Conservation (phyloP, 2,329 filamentous ascomycete species). For the Penicillium sp. region DNA sequence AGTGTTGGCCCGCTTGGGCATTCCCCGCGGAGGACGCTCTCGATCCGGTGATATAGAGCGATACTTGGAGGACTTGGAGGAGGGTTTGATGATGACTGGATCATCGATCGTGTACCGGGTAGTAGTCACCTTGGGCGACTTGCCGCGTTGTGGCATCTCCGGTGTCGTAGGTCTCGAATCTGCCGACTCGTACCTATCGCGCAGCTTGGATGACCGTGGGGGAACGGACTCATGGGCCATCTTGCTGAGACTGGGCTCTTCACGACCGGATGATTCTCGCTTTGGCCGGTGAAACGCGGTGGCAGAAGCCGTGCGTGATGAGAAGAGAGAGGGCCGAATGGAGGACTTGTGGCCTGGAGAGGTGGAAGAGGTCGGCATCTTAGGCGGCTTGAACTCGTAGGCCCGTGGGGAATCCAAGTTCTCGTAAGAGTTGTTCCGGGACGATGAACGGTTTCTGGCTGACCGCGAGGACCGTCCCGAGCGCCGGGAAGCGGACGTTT, state of each 20-base stretch:
- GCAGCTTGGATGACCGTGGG: conserved; percentile 34
- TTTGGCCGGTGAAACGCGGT: conserved; percentile 26
- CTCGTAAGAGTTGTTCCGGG: conserved; percentile 30
- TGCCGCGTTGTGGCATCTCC: conserved; percentile 30
- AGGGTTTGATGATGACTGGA: conserved; percentile 25
- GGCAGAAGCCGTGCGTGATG: conserved; percentile 30
- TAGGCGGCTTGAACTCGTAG: conserved; percentile 32
- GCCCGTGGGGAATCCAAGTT: conserved; percentile 23
- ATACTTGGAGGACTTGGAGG: conserved; percentile 24
- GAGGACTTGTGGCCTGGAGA: conserved; percentile 29
- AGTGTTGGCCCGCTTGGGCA: conserved; percentile 29
- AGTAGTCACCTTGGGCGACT: conserved; percentile 30
- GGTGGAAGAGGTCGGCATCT: conserved; percentile 34
- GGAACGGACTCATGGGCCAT: conserved; percentile 26
- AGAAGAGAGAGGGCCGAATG: conserved; percentile 28
- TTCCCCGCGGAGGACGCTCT: conserved; percentile 20
- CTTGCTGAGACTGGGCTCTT: conserved; percentile 23
- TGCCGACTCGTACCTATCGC: conserved; percentile 41
- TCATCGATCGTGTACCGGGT: conserved; percentile 35
- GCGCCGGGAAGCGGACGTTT: conserved; percentile 28
- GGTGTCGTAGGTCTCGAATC: conserved; percentile 44
- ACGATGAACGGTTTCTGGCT: conserved; percentile 24
- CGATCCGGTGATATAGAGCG: conserved; percentile 28
- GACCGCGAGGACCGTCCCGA: conserved; percentile 29
- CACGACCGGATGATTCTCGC: conserved; percentile 26